Evolutionary conservation across 805 yeast species (phyloP).

Genomic region (Candida xyloterini): DNA sequence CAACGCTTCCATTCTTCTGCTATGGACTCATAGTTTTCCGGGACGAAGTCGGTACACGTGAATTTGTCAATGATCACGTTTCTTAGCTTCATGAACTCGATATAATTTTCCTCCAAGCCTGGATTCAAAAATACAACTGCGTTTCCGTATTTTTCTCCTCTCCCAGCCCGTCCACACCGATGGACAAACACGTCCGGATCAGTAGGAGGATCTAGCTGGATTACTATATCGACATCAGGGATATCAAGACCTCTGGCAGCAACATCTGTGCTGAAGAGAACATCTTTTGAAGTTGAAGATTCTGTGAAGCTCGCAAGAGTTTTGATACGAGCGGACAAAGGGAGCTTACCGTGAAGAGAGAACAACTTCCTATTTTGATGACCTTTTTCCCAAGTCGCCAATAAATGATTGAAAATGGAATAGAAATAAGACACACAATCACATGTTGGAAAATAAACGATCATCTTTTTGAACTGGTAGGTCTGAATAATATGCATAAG

Average conservation of each 20-base stretch:
- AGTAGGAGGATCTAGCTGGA: conserved; percentile 94
- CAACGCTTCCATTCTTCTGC: conserved; percentile 41
- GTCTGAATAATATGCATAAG: conserved; percentile 52
- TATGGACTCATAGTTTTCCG: conserved; percentile 17
- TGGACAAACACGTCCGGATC: conserved; percentile 91
- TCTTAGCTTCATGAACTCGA: conserved; percentile 76
- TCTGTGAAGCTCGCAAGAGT: conserved; percentile 63
- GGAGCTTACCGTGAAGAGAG: conserved; percentile 88
- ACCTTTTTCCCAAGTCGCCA: conserved; percentile 22
- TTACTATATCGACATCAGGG: conserved; percentile 88
- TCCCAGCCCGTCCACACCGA: conserved; percentile 92
- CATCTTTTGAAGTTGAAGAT: conserved; percentile 45
- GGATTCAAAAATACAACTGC: conserved; percentile 71
- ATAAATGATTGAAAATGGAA: conserved; percentile 45
- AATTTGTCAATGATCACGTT: conserved; percentile 51
- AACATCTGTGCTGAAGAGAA: conserved; percentile 92
- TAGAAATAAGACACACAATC: conserved; percentile 77
- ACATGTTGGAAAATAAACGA: conserved; percentile 93
- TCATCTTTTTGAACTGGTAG: conserved; percentile 68
- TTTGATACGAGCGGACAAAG: conserved; percentile 73
- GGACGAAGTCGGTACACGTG: conserved; percentile 20
- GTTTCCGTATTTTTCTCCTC: conserved; percentile 82
- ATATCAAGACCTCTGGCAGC: conserved; percentile 97
- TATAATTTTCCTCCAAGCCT: conserved; percentile 78
- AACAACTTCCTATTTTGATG: conserved; percentile 38